A percentile compares a stretch with the other conserved stretches of the same genome.
phyloP scores from a whole-genome alignment of 129 eudicot genomes.

The Solidago caesia region DNA sequence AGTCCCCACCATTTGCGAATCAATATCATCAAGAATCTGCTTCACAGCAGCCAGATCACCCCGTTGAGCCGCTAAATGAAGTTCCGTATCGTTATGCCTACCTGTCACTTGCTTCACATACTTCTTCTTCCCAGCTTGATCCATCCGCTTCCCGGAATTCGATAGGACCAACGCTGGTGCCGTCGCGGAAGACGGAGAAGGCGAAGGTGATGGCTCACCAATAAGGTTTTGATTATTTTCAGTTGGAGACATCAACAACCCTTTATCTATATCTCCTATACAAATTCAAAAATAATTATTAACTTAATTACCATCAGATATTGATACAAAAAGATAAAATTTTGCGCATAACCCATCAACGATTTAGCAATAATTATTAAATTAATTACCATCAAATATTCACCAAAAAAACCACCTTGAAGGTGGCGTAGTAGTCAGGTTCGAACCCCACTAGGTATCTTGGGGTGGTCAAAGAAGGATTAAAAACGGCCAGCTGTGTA shows the following conservation, averaged over 20 bases:
- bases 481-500: too few species aligned
- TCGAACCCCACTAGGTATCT: too few species aligned
- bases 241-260: conserved; percentile 34
- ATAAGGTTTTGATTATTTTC: conserved; percentile 28
- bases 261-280: conserved; percentile 45
- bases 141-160: conserved; percentile 77
- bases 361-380: not conserved
- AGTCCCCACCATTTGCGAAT: conserved; percentile 61
- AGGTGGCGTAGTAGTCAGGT: too few species aligned
- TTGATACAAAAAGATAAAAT: not conserved
- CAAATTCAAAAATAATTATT: not conserved
- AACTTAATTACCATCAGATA: conserved; percentile 15
- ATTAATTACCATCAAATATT: not conserved
- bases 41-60: conserved; percentile 71
- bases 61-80: conserved; percentile 73
- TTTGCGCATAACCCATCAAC: not conserved
- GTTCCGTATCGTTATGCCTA: conserved; percentile 76
- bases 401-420: too few species aligned
- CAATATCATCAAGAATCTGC: conserved; percentile 66
- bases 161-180: conserved; percentile 77
- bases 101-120: conserved; percentile 84
- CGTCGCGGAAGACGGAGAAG: conserved; percentile 62
- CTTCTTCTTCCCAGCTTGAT: conserved; percentile 78
- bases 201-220: conserved; percentile 52
- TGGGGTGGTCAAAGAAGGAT: too few species aligned